Base-by-base conservation (phyloP, 2,329 filamentous ascomycete genomes). In the Myriosclerotinia scirpicola region DNA sequence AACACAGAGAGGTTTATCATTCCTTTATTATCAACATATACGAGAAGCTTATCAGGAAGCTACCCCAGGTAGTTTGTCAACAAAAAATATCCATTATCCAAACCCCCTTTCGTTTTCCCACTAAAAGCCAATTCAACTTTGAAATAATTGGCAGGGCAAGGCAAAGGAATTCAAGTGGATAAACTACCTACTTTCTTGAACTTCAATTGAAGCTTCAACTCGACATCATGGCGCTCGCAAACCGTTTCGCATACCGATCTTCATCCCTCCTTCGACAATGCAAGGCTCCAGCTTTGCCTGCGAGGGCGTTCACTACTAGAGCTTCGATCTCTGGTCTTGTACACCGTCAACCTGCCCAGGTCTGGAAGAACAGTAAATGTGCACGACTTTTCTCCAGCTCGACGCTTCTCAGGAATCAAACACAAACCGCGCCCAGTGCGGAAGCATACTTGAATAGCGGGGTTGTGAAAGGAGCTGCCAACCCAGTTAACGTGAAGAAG, bases 401-500 rank as follows among this genome's bases (percentile, higher is more conserved):
- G 14, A 65, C 67, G 6, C 56, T 73, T 48, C 68, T 65, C 52
- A 69, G 56, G 56, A 68, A 74, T 54, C 71, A 75, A 65, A 80
- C 84, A 58, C 86, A 95, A 79, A 82, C 87, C 71, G 89, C 91
- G 63, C 92, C 93, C 66, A 91, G 90, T 76, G 86, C 93, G 64
- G 88, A 93, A 80, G 91, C 93, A 69, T 97, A 97, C 80, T 83
- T 97, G 74, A 88, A 92, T 77, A 96, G 92, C 80, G 93, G 93
- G 74, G 90, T 88, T 68, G 89, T 97, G 77, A 90, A 93, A 79
- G 89, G 85, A 67, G 85, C 90, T 67, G 85, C 85, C 75, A 85
- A 94, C 75, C 82, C 91, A 65, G 90, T 97, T 61, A 87, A 97
- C 77, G 93, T 98, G 71, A 96, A 96, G 83, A 98, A 98, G 83